Percentiles rank a stretch among this genome's conserved stretches.
These are phyloP conservation scores for Odontarrhena argentea DNA, from an alignment of 345 rosid species.

Conservation along the genomic window DNA sequence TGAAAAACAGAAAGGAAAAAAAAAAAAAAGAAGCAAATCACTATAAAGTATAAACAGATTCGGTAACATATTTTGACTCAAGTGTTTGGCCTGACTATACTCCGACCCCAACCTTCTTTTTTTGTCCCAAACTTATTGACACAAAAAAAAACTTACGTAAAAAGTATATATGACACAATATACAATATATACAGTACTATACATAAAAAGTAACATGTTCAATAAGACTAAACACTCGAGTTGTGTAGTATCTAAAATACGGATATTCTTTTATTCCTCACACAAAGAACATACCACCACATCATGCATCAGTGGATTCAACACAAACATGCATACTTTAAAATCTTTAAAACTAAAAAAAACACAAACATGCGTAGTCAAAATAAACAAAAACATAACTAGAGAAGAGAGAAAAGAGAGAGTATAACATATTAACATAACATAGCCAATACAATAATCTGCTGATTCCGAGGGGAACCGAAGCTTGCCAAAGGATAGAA, in stretches of 20 bases:
- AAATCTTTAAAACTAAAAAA: no score
- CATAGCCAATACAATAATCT: slow-evolving; percentile 39
- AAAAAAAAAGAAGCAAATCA: neutral
- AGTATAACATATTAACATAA: neutral
- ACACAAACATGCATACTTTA: slow-evolving; percentile 2
- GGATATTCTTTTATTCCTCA: slow-evolving; percentile 31
- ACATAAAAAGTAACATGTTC: neutral
- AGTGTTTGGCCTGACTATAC: neutral
- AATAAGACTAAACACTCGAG: slow-evolving; percentile 2
- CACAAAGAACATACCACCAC: slow-evolving; percentile 22
- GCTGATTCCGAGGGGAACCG: slow-evolving; percentile 52
- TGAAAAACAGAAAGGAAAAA: no score
- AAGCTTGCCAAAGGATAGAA: slow-evolving; percentile 49
- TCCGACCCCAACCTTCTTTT: neutral
- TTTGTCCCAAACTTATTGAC: no score
- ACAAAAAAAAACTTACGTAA: no score
- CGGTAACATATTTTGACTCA: slow-evolving; percentile 15
- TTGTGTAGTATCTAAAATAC: neutral
- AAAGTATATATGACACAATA: no score
- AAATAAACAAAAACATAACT: slow-evolving; percentile 21
- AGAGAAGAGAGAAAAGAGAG: neutral
- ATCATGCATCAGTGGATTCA: slow-evolving; percentile 16
- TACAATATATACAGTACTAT: no score
- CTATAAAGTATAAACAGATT: neutral
- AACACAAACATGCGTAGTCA: neutral